phyloP scores from a whole-genome alignment of 2,329 filamentous ascomycete species.

The Myriosclerotinia scirpicola region DNA sequence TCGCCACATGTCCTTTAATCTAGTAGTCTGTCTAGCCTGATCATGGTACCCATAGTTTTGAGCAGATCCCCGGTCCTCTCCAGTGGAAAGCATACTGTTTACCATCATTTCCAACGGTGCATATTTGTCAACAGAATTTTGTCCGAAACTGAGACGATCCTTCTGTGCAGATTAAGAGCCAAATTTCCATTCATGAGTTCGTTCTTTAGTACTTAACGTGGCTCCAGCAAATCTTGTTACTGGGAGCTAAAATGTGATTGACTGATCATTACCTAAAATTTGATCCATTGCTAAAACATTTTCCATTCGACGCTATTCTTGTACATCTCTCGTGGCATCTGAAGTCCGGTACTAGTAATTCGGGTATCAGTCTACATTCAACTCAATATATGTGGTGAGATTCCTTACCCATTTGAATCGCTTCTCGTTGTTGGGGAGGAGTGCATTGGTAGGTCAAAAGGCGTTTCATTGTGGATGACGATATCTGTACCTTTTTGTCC shows the following conservation, averaged over 20 bases:
- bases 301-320: neutral
- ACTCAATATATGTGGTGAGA: neutral
- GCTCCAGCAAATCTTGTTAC: neutral
- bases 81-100: constrained; percentile 1
- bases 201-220: neutral
- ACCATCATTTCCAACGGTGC: neutral
- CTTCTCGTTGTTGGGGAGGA: neutral
- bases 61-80: neutral
- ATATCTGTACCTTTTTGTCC: neutral
- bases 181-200: neutral
- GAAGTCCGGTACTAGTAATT: neutral
- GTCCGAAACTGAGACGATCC: neutral
- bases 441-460: neutral
- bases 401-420: neutral
- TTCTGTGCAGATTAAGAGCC: neutral
- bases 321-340: neutral
- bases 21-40: neutral
- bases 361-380: neutral
- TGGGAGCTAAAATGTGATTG: neutral
- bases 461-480: neutral
- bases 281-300: neutral
- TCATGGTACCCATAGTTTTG: constrained; percentile 3
- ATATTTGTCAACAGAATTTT: neutral
- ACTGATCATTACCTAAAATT: neutral
- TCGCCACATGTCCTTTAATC: neutral